These are phyloP conservation scores for Candida nemodendra DNA, from an alignment of 805 yeast species.

Conservation along the genomic window DNA sequence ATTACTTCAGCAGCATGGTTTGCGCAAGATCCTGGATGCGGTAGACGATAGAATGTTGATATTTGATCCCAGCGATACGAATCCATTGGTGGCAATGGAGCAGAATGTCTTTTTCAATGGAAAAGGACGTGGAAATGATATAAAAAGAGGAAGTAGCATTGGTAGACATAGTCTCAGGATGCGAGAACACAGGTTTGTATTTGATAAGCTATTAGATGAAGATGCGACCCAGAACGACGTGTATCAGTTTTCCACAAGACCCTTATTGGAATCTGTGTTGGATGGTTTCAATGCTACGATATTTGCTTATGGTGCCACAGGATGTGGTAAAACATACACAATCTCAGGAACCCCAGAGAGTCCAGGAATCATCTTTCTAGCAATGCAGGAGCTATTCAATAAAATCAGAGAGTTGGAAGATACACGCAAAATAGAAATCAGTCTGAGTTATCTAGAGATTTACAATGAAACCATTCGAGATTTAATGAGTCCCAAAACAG, in stretches of 20 bases:
- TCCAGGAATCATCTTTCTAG: slow-evolving; percentile 79
- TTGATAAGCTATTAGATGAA: slow-evolving; percentile 76
- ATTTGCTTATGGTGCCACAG: slow-evolving; percentile 96
- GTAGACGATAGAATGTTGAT: slow-evolving; percentile 84
- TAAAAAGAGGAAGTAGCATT: slow-evolving; percentile 16
- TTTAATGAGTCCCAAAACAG: slow-evolving; percentile 54
- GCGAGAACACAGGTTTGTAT: slow-evolving; percentile 76
- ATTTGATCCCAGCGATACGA: slow-evolving; percentile 79
- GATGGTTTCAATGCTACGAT: slow-evolving; percentile 90
- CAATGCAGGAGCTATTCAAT: slow-evolving; percentile 72
- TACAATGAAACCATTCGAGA: slow-evolving; percentile 90
- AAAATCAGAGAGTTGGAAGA: slow-evolving; percentile 57
- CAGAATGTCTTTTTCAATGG: slow-evolving; percentile 24
- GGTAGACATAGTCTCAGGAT: slow-evolving; percentile 43
- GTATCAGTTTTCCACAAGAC: slow-evolving; percentile 62
- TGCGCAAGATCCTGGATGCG: slow-evolving; percentile 70
- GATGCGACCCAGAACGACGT: slow-evolving; percentile 64
- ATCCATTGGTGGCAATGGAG: slow-evolving; percentile 56
- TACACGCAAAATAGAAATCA: slow-evolving; percentile 55
- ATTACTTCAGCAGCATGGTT: slow-evolving; percentile 35
- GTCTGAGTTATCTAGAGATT: slow-evolving; percentile 77
- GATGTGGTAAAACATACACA: slow-evolving; percentile 96
- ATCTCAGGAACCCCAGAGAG: slow-evolving; percentile 69
- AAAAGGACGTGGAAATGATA: slow-evolving; percentile 3
- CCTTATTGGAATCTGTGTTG: slow-evolving; percentile 68